These are phyloP conservation scores for Hansenula sp. DNA, from an alignment of 1,139 yeast species.

Conservation along the genomic window DNA sequence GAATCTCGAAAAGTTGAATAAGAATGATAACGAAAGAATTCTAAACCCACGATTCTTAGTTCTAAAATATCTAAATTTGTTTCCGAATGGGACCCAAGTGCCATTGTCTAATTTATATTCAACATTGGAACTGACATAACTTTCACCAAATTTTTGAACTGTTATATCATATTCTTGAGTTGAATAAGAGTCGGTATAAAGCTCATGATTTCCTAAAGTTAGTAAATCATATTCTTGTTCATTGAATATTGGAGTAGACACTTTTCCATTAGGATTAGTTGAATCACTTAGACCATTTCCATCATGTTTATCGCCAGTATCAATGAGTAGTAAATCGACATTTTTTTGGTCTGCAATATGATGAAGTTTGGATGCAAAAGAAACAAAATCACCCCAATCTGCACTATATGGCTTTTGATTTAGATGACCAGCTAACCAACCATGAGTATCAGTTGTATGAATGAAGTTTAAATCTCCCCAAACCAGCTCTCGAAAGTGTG, in stretches of 20 bases:
- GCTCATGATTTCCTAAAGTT: conserved; percentile 90
- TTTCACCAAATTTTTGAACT: conserved; percentile 54
- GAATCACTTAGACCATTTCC: conserved; percentile 87
- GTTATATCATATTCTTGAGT: conserved; percentile 59
- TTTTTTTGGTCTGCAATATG: conserved; percentile 38
- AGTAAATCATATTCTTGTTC: conserved; percentile 71
- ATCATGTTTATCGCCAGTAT: conserved; percentile 92
- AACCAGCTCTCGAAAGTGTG: conserved; percentile 38
- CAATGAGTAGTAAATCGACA: conserved; percentile 69
- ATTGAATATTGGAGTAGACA: conserved; percentile 60
- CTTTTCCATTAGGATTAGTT: conserved; percentile 63
- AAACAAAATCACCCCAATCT: conserved; percentile 90
- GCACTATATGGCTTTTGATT: conserved; percentile 73
- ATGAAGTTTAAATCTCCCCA: conserved; percentile 77
- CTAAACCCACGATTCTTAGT: conserved; percentile 51
- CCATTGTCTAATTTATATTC: conserved; percentile 51
- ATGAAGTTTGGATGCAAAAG: conserved; percentile 52
- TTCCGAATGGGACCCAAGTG: conserved; percentile 62
- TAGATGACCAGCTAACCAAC: conserved; percentile 88
- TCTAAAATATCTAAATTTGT: conserved; percentile 55
- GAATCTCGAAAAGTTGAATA: conserved; percentile 69
- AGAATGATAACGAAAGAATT: conserved; percentile 70
- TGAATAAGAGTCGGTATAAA: conserved; percentile 69
- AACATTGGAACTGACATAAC: conserved; percentile 78
- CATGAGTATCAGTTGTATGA: conserved; percentile 95